Evolutionary conservation across 2,329 filamentous ascomycete species (phyloP), one percentile per base, ranked within the genome.

Genomic region (Hymenoscyphus fraxineus): DNA sequence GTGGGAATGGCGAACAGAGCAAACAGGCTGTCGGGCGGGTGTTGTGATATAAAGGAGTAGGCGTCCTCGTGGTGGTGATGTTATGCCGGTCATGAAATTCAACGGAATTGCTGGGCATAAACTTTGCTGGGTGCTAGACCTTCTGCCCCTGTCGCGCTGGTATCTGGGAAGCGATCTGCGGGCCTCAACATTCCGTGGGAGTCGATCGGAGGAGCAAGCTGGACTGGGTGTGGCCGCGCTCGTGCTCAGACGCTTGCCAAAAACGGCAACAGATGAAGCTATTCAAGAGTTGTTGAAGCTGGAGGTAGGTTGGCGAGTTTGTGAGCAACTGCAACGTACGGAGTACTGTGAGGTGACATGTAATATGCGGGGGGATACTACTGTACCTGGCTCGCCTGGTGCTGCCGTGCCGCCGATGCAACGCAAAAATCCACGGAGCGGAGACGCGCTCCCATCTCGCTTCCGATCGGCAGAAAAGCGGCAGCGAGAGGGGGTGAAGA

Each of bases 21-120:
- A 40, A 31, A 32, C 44, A 61, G 59, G 15, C 38, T n/a, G 59
- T 56, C 55, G 59, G 62, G 54, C n/a, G 54, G 22, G 32, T 31
- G 54, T 55, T 41, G 9, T 35, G 1, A 35, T 35, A 35, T 35
- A 35, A 10, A 32, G 47, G 59, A 54, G 54, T 55, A 58, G 41
- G 31, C 60, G 38, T 38, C n/a, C n/a, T 39, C 58, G 55, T 62
- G 54, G 61, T 63, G 66, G 68, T 63, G 62, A 66, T 63, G 57
- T 16, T 61, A 15, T 15, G 51, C 38, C 35, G 57, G 54, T 47
- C 58, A 66, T 60, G 40, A 56, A 56, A 19, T 22, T 27, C 2
- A 4, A n/a, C n/a, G 2, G 16, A 44, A 44, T 40, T 61, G 51
- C 63, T 65, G 65, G 66, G 68, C 66, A 71, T 65, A 62, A 67